phyloP scores from a whole-genome alignment of 148 eudicot genomes.

The Salicornia ramosissima region DNA sequence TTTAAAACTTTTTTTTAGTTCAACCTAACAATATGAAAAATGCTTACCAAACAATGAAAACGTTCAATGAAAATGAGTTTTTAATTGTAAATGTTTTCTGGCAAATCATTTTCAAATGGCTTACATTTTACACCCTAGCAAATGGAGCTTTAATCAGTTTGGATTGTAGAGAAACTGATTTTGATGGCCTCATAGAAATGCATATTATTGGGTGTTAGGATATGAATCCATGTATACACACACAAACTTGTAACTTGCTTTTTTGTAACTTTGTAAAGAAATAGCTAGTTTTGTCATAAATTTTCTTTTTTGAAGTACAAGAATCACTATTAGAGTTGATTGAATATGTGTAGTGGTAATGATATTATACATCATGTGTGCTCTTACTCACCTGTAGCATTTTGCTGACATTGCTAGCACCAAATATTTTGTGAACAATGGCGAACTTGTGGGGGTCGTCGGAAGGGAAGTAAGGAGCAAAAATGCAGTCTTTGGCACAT shows the following conservation, averaged over 20 bases:
- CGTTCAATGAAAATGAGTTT: no score
- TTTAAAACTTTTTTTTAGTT: no score
- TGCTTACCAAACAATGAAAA: no score
- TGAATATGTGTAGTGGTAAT: neutral
- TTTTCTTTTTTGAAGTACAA: neutral
- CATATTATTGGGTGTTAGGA: no score
- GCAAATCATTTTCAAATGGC: no score
- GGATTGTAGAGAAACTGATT: neutral
- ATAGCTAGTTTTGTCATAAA: neutral
- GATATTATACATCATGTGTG: neutral
- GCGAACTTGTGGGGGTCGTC: constrained; percentile 89
- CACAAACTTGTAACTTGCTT: neutral
- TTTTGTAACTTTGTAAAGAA: neutral
- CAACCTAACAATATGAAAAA: no score
- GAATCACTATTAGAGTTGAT: neutral
- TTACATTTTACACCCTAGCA: no score
- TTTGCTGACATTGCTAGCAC: constrained; percentile 96
- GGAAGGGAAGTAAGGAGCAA: constrained; percentile 91
- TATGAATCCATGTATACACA: neutral
- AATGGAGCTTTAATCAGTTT: no score
- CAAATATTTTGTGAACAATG: constrained; percentile 90
- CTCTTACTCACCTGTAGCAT: constrained; percentile 69
- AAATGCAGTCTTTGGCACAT: constrained; percentile 83
- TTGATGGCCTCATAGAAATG: neutral
- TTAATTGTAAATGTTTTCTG: no score